Evolutionary conservation across 768 basidiomycete genomes (phyloP), one percentile per base, ranked within the genome.

Genomic region (Dacryopinax spathularia): DNA sequence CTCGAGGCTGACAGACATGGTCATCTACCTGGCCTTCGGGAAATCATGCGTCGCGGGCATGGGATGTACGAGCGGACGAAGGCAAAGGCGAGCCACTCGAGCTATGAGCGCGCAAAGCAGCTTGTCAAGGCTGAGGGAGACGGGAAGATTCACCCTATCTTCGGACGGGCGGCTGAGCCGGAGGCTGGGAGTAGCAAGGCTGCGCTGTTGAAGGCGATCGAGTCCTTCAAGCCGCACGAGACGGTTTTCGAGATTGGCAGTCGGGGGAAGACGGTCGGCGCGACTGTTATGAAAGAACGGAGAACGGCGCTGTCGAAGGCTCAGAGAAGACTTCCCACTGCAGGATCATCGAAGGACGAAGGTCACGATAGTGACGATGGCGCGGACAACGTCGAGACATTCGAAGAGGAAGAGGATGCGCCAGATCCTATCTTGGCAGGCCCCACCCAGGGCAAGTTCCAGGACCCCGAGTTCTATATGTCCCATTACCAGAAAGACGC

Each of bases 41-140:
- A 85, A 3, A 90, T 97, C 64, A 94, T 95, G 85, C 79, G 80
- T 65, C 84, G 90, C 61, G 94, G 93, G 0, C 92, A 97, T 67
- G 76, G 81, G 1, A 88, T 98, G 90, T 98, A 95, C 72, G 93
- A 97, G 70, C 85, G 92, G 33, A 91, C 89, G 66, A 87, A 91
- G 72, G 88, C 88, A 22, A 96, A 94, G 71, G 94, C 95, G 18
- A 88, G 86, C 69, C 80, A 82, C 16, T 85, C 85, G 63, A 88
- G 87, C 70, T 91, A 97, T 75, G 84, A 86, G 67, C 84, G 93
- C 4, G 88, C 94, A 15, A 98, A 98, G 70, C 87, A 86, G 64
- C 87, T 96, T 79, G 78, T 80, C 59, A 89, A 88, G 69, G 72
- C 73, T 18, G 81, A 82, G 36, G 77, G 80, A 33, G 82, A 84